phyloP scores from a whole-genome alignment of 2,329 filamentous ascomycete species.

The Metarhizium sp. region DNA sequence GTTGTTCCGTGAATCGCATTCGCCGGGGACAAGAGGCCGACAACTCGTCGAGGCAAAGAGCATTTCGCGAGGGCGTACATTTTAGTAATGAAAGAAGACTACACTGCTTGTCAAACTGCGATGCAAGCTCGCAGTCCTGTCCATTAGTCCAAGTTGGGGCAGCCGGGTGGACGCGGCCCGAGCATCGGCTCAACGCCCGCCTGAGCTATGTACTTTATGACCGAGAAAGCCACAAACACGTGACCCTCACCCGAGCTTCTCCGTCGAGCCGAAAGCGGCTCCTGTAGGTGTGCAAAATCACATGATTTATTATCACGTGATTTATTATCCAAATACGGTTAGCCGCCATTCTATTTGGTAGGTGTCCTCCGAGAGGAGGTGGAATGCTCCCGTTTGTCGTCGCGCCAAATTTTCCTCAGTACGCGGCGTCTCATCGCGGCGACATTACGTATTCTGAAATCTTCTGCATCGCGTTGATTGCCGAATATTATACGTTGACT shows the following conservation, averaged over 20 bases:
- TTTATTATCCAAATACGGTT: neutral
- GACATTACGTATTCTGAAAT: conserved; percentile 13
- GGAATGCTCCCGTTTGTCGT: conserved; percentile 6
- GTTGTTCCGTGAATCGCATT: neutral
- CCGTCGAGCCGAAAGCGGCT: neutral
- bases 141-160: neutral
- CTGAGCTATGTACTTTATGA: neutral
- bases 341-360: neutral
- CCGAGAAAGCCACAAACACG: neutral
- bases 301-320: conserved; percentile 3
- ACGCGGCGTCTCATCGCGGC: conserved; percentile 20
- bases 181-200: conserved; percentile 6
- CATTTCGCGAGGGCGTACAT: conserved; percentile 24
- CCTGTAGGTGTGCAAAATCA: neutral
- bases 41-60: conserved; percentile 7
- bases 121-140: neutral
- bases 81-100: neutral
- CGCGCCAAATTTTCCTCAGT: conserved; percentile 30
- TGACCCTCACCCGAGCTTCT: neutral
- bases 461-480: conserved; percentile 2
- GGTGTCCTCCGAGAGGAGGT: neutral
- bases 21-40: neutral
- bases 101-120: neutral
- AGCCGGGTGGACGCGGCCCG: conserved; percentile 19
- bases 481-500: conserved; percentile 10